A percentile compares a stretch with the other conserved stretches of the same genome.
Conservation (phyloP, 148 eudicot genomes). For the Talinum fruticosum region DNA sequence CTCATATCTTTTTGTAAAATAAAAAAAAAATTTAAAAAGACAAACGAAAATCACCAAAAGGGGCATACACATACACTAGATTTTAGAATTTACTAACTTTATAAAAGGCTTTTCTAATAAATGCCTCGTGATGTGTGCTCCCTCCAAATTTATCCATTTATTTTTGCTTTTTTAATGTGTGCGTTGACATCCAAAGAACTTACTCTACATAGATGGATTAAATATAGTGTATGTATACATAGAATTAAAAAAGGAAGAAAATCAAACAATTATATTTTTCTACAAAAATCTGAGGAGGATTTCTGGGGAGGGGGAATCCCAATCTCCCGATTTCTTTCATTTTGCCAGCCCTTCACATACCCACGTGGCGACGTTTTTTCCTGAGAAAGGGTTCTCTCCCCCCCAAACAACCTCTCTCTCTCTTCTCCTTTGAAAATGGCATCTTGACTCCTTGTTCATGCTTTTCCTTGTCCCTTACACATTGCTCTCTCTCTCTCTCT, state of each 20-base stretch:
- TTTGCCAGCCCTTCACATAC: background rate
- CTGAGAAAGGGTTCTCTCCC: background rate
- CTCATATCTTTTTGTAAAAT: too few species aligned
- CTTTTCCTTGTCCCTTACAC: background rate
- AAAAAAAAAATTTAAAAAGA: too few species aligned
- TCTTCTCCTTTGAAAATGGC: background rate
- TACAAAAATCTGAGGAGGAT: background rate
- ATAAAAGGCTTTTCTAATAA: too few species aligned
- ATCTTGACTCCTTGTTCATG: constrained; percentile 1
- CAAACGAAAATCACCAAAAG: too few species aligned
- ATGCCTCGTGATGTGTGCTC: too few species aligned
- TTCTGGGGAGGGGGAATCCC: background rate
- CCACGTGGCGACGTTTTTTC: background rate
- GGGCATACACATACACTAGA: too few species aligned
- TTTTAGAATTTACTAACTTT: too few species aligned
- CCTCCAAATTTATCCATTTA: too few species aligned
- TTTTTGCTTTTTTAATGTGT: too few species aligned
- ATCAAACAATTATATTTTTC: background rate
- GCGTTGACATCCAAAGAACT: background rate
- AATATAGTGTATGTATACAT: too few species aligned
- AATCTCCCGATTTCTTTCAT: background rate
- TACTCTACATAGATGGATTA: background rate
- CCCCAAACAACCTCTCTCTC: background rate
- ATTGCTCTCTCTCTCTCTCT: background rate
- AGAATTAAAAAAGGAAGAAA: background rate